Base-by-base conservation (phyloP, 441 rosid genomes). In the Eruca vesicaria region DNA sequence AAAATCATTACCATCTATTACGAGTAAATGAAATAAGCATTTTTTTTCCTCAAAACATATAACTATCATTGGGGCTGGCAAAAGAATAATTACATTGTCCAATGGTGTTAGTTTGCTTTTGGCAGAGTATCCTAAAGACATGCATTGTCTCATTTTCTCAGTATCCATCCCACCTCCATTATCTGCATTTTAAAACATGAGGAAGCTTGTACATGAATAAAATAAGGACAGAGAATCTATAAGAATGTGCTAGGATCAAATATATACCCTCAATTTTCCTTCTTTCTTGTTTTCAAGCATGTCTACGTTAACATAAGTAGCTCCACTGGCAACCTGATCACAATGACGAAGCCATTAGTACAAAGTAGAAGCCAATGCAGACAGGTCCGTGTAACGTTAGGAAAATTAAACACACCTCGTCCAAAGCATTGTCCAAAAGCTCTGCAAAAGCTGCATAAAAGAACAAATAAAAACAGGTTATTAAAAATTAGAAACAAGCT, bases 141-240 rank as follows among this genome's bases (percentile, higher is more conserved):
- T 84, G 83, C 98, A 95, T 9, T 87, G 87, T 9, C 99, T 85
- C 87, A 95, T 82, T 77, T 79, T 90, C 41, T 91, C 96, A 41
- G 99, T 93, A 86, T 82, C 85, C 98, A 95, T 95, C 48, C 99
- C 99, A 31, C 99, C 98, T 38, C 98, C 99, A 76, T 93, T 77
- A 71, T 96, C 99, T 96, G 81, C 80, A 88, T 1, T 1, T 73
- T 48, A 28, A 14, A 43, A 50, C 62, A 71, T 21, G 10, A 59
- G 4, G 8, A 26, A 82, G 87, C 29, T 31, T 15, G 12, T 6
- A 28, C 7, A n/a, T n/a, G n/a, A 41, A 43, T 18, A 71, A 28
- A 26, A 59, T 26, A 61, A 9, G 15, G 26, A 43, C n/a, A 43
- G 6, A 6, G 32, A 41, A 4, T 32, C 67, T 10, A 7, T 32